phyloP scores from a whole-genome alignment of 495 filamentous ascomycete species.

The Penicillium tannophilum region DNA sequence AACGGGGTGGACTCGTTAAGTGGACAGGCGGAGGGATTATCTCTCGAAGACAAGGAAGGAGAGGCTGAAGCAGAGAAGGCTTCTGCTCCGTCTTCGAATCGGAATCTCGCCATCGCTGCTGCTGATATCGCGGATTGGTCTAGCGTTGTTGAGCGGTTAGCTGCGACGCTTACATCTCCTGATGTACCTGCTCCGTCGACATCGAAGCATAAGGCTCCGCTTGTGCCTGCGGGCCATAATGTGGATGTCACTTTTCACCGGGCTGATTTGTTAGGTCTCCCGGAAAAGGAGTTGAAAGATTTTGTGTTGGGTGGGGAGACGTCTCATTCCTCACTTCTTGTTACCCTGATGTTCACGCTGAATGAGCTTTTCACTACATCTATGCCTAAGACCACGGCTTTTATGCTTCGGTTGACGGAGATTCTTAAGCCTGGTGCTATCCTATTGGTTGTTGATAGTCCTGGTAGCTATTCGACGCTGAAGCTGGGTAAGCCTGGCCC shows the following conservation, averaged over 20 bases:
- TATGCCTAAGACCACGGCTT: slow-evolving; percentile 68
- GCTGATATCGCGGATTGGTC: slow-evolving; percentile 84
- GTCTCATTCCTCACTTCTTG: slow-evolving; percentile 45
- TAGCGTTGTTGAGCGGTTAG: slow-evolving; percentile 57
- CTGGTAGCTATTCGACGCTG: slow-evolving; percentile 86
- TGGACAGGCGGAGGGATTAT: slow-evolving; percentile 21
- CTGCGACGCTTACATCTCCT: slow-evolving; percentile 38
- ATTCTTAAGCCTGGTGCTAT: slow-evolving; percentile 58
- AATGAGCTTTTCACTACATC: slow-evolving; percentile 90
- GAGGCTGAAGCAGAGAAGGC: background rate
- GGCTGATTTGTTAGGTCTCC: slow-evolving; percentile 61
- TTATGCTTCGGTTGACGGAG: slow-evolving; percentile 68
- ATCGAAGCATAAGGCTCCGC: slow-evolving; percentile 52
- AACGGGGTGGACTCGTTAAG: slow-evolving; percentile 9
- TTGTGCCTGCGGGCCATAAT: slow-evolving; percentile 31
- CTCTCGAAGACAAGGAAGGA: slow-evolving; percentile 13
- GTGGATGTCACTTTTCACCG: slow-evolving; percentile 57
- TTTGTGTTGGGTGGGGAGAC: slow-evolving; percentile 33
- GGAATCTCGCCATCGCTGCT: slow-evolving; percentile 57
- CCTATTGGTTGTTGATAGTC: slow-evolving; percentile 87
- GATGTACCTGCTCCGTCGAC: slow-evolving; percentile 28
- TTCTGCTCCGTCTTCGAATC: background rate
- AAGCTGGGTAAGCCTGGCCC: slow-evolving; percentile 51
- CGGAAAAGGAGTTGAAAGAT: slow-evolving; percentile 38
- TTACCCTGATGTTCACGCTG: slow-evolving; percentile 92